Percentiles rank a stretch among this genome's conserved stretches.
Conservation (phyloP, 129 eudicot genomes). For the Artemisia annua region DNA sequence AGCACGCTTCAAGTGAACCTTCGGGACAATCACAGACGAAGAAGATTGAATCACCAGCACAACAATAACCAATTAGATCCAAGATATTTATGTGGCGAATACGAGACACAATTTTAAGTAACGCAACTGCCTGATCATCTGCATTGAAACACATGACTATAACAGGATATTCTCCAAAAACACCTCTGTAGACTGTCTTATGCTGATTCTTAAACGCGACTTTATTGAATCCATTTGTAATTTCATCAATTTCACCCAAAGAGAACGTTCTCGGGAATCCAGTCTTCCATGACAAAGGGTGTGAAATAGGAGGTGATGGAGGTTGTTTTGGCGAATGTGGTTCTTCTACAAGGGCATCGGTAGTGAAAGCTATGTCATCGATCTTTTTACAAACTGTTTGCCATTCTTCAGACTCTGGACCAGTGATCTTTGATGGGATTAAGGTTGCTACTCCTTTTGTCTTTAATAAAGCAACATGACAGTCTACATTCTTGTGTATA, state of each 20-base stretch:
- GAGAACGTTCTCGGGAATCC: conserved; percentile 46
- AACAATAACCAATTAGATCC: conserved; percentile 43
- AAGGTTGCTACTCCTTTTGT: conserved; percentile 45
- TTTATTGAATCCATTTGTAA: conserved; percentile 40
- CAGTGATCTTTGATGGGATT: conserved; percentile 47
- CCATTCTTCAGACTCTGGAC: conserved; percentile 34
- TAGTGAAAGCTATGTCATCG: conserved; percentile 20
- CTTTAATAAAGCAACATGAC: conserved; percentile 49
- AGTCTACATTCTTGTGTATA: conserved; percentile 47
- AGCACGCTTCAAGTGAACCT: conserved; percentile 35
- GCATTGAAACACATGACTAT: conserved; percentile 28
- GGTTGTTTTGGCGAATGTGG: conserved; percentile 25
- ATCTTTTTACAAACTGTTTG: conserved; percentile 27
- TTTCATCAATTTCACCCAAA: conserved; percentile 36
- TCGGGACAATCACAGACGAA: conserved; percentile 39
- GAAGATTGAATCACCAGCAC: conserved; percentile 29
- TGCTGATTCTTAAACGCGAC: conserved; percentile 14
- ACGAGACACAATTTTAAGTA: conserved; percentile 40
- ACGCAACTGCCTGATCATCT: conserved; percentile 26
- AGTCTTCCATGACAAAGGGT: conserved; percentile 42
- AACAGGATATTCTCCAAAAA: conserved; percentile 34
- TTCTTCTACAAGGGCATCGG: conserved; percentile 14
- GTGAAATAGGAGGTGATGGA: conserved; percentile 32
- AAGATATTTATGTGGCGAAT: conserved; percentile 45
- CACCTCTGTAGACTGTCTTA: conserved; percentile 26